These are phyloP conservation scores for Nitzschia sp. DNA, from an alignment of 108 stramenopile genomes.

Conservation along the genomic window DNA sequence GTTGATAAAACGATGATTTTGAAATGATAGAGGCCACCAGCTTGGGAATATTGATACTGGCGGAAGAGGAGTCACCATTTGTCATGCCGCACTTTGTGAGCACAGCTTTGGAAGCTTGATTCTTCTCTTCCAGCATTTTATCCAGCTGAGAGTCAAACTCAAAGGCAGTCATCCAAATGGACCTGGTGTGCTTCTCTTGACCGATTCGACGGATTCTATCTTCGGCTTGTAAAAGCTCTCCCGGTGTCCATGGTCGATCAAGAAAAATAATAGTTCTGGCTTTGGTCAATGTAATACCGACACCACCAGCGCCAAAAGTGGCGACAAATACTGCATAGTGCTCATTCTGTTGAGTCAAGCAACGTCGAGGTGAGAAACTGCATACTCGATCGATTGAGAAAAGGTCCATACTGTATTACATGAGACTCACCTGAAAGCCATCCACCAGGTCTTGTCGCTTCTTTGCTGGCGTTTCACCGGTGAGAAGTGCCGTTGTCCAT, in stretches of 20 bases:
- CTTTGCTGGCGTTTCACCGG: constrained; percentile 64
- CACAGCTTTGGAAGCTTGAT: constrained; percentile 55
- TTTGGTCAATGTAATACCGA: constrained; percentile 82
- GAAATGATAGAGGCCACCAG: constrained; percentile 2
- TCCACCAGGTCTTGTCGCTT: constrained; percentile 80
- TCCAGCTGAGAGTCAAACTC: constrained; percentile 79
- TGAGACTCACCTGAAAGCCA: constrained; percentile 55
- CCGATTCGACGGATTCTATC: constrained; percentile 87
- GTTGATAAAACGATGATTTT: background rate
- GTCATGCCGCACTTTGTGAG: constrained; percentile 20
- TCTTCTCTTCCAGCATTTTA: constrained; percentile 60
- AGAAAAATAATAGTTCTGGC: constrained; percentile 78
- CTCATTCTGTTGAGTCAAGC: constrained; percentile 25
- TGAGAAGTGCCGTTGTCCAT: constrained; percentile 69
- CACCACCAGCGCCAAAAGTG: constrained; percentile 87
- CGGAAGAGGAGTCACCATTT: background rate
- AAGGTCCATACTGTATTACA: background rate
- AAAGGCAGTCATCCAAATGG: constrained; percentile 72
- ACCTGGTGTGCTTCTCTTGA: constrained; percentile 58
- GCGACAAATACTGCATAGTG: constrained; percentile 74
- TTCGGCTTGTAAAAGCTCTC: constrained; percentile 56
- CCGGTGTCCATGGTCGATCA: constrained; percentile 89
- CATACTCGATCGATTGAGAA: too few relatives aligned
- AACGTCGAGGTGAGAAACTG: background rate
- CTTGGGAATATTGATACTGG: constrained; percentile 12